phyloP scores from a whole-genome alignment of 1,284 basidiomycete species.

The Austropuccinia psidii region DNA sequence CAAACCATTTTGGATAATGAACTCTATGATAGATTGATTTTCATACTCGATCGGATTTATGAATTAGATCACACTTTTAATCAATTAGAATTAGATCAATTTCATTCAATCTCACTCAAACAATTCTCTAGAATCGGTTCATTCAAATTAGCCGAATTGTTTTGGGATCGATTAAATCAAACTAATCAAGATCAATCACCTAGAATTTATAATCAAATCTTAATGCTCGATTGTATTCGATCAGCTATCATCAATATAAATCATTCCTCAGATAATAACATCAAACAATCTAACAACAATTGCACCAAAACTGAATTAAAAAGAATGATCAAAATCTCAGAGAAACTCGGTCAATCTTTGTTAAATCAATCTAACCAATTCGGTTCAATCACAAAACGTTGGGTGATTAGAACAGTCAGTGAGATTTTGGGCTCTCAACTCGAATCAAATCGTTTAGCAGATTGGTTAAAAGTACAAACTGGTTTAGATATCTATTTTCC shows the following conservation, averaged over 20 bases:
- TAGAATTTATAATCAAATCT: no score
- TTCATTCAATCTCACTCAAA: conserved; percentile 11
- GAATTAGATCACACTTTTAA: conserved; percentile 13
- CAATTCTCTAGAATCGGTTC: conserved; percentile 6
- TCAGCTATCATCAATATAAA: not conserved
- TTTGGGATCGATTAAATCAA: conserved; percentile 17
- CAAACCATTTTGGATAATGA: not conserved
- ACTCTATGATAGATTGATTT: conserved; percentile 23
- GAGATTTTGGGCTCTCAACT: conserved; percentile 15
- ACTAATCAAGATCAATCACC: conserved; percentile 1
- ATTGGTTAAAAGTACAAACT: conserved; percentile 11
- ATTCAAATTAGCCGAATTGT: conserved; percentile 10
- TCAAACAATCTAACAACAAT: not conserved
- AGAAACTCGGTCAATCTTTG: not conserved
- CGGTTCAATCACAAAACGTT: not conserved
- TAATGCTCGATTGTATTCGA: conserved; percentile 33
- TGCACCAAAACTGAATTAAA: not conserved
- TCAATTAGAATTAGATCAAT: not conserved
- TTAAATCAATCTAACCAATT: not conserved
- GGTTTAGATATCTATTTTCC: conserved; percentile 18
- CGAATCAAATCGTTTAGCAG: not conserved
- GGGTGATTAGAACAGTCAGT: not conserved
- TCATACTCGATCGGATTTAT: conserved; percentile 32
- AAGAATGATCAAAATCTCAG: conserved; percentile 8
- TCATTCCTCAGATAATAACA: not conserved